Evolutionary conservation across 176 grass and related monocot genomes (phyloP).

Genomic region (maize (Zea mays)): DNA sequence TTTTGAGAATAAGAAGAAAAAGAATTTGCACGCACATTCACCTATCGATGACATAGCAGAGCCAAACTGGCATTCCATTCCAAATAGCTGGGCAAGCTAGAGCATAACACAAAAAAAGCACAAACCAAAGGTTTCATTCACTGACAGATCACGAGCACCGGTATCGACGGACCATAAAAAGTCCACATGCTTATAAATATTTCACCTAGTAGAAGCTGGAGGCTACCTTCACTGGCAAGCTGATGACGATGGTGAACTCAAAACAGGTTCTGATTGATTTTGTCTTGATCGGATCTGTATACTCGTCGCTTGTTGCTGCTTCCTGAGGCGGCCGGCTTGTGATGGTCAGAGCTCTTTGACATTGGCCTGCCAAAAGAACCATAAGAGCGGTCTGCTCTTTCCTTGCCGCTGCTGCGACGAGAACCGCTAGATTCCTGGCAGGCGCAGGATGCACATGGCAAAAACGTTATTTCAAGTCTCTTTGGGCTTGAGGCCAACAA

Average conservation of each 20-base stretch:
- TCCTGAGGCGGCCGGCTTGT: constrained; percentile 34
- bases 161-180: neutral
- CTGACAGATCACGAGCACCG: neutral
- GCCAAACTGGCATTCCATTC: neutral
- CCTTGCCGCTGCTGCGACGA: constrained; percentile 6
- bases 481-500: neutral
- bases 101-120: constrained; percentile 10
- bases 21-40: neutral
- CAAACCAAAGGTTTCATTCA: constrained; percentile 26
- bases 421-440: constrained; percentile 37
- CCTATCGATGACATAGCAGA: neutral
- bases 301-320: constrained; percentile 43
- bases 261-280: constrained; percentile 50
- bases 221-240: neutral
- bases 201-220: constrained; percentile 21
- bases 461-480: neutral
- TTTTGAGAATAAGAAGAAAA: neutral
- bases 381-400: constrained; percentile 25
- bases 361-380: constrained; percentile 40
- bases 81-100: neutral
- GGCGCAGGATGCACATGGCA: neutral
- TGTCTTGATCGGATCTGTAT: constrained; percentile 61
- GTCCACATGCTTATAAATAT: constrained; percentile 19
- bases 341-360: constrained; percentile 78
- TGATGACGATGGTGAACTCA: constrained; percentile 22